Evolutionary conservation across 352 stramenopile species (phyloP), one percentile per base, ranked within the genome.

Genomic region (Sclerospora graminicola): DNA sequence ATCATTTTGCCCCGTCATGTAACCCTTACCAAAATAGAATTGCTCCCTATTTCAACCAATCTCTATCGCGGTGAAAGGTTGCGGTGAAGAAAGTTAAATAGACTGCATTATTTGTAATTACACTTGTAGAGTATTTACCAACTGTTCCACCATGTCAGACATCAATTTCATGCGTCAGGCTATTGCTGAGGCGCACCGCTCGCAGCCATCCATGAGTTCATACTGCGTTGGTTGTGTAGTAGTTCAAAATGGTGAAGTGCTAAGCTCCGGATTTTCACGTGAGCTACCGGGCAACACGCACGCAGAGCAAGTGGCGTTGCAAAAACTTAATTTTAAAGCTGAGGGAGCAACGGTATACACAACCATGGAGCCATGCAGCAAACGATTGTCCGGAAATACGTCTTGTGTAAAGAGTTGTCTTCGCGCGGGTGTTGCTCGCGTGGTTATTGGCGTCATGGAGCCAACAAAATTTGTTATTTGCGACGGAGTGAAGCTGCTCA

Each of bases 321-420:
- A 69, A 18, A 93, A 93, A 60, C 75, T 94, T 32, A 58, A 58
- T 38, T 88, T 87, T 26, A 45, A 82, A 21, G 83, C 82, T 8
- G 20, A 45, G 1, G 69, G 60, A 14, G 57, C 72, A n/a, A 90
- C 79, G 2, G 61, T 95, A 19, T 95, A 91, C 63, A 91, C 81
- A 16, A 93, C 81, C 8, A 95, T 95, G 83, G 83, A 95, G 71
- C 81, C 83, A 2, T 95, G 83, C 57, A 91, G 77, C 61, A 65
- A 52, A 49, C 67, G 83, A n/a, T 60, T 91, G n/a, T 93, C 81
- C 8, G 82, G 79, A 1, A 93, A 92, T 36, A 66, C 68, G 27
- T 69, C 81, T 10, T 95, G 83, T 48, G 84, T 90, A 7, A 63
- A 84, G 43, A 86, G 63, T 37, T 91, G 82, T 23, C 68, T 92